Evolutionary conservation across 306 rosid species (phyloP).

Genomic region (Fagus crenata): DNA sequence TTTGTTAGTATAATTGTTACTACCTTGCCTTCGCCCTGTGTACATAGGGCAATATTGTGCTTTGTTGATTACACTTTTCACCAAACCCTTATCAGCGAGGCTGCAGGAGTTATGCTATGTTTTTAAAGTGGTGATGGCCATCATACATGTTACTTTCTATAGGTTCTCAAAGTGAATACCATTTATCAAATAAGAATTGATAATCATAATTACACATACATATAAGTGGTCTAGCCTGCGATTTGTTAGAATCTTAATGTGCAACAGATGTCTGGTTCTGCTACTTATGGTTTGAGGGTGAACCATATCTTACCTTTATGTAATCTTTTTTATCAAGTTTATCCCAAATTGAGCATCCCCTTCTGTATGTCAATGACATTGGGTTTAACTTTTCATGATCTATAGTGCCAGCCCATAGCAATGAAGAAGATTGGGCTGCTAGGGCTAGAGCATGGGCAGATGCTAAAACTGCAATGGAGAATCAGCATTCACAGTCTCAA

Average conservation of each 20-base stretch:
- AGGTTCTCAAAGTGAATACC: neutral
- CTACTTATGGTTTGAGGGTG: neutral
- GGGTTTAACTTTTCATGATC: neutral
- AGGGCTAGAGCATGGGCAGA: slow-evolving; percentile 98
- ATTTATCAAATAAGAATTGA: neutral
- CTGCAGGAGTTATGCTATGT: neutral
- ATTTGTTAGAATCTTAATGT: neutral
- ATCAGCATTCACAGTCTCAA: slow-evolving; percentile 68
- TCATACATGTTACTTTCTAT: neutral
- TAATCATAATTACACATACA: neutral
- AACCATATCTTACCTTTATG: neutral
- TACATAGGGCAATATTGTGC: neutral
- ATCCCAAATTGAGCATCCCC: neutral
- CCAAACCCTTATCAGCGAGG: neutral
- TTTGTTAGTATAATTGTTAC: neutral
- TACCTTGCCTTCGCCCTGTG: neutral
- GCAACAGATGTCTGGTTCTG: neutral
- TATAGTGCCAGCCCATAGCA: slow-evolving; percentile 37
- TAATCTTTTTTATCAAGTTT: neutral
- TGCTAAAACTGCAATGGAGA: slow-evolving; percentile 71
- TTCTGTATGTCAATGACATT: neutral
- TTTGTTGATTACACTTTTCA: neutral
- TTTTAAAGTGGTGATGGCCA: slow-evolving; percentile 3
- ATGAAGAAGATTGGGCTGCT: slow-evolving; percentile 97
- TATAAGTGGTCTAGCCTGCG: slow-evolving; percentile 23